phyloP scores from a whole-genome alignment of 2,329 filamentous ascomycete genomes.

The Tolypocladium endophyticum region DNA sequence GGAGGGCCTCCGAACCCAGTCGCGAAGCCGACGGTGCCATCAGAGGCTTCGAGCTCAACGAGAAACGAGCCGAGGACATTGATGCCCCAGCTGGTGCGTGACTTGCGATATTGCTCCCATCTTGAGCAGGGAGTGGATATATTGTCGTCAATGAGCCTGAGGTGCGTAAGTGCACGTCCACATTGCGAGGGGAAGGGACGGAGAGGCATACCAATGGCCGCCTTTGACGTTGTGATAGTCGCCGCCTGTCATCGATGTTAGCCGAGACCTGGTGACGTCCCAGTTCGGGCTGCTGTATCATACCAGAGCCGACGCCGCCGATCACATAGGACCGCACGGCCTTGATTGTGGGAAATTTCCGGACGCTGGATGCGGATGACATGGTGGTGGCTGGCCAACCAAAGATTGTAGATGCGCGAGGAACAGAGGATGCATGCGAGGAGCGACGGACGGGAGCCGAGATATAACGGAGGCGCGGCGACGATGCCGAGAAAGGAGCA shows the following conservation, averaged over 20 bases:
- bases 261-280: conserved; percentile 3
- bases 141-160: conserved; percentile 81
- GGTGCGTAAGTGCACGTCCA: background rate
- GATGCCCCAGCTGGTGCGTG: conserved; percentile 88
- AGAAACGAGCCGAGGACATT: conserved; percentile 90
- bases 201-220: conserved; percentile 46
- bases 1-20: conserved; percentile 88
- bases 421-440: background rate
- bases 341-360: conserved; percentile 64
- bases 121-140: conserved; percentile 88
- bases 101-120: conserved; percentile 81
- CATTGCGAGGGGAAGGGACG: background rate
- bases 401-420: background rate
- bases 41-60: conserved; percentile 76
- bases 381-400: background rate
- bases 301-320: conserved; percentile 21
- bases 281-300: background rate
- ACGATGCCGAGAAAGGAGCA: background rate
- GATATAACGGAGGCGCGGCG: background rate
- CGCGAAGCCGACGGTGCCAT: conserved; percentile 89
- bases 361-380: conserved; percentile 18
- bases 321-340: conserved; percentile 64
- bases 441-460: background rate
- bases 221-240: conserved; percentile 89
- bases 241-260: conserved; percentile 39